Evolutionary conservation across 192 early-diverging fungal species (phyloP).

Genomic region (Globomyces pollinis-pini): DNA sequence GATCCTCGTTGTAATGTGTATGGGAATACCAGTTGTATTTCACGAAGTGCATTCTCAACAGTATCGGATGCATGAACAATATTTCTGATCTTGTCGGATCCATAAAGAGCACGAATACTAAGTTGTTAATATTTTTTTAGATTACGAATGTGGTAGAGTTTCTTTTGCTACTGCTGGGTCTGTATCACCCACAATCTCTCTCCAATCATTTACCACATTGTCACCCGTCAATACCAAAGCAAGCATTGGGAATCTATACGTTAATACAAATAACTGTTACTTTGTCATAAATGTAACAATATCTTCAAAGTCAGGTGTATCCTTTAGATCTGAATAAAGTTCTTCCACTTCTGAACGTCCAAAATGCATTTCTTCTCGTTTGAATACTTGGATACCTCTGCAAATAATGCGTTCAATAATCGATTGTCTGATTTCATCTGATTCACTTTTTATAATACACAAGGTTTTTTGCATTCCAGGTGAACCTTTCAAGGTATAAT

Average conservation of each 20-base stretch:
- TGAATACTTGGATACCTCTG: slow-evolving; percentile 36
- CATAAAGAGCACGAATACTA: slow-evolving; percentile 47
- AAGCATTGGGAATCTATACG: slow-evolving; percentile 23
- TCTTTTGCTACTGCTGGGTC: slow-evolving; percentile 35
- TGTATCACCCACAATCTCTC: slow-evolving; percentile 43
- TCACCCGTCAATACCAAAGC: slow-evolving; percentile 44
- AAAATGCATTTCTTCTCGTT: slow-evolving; percentile 39
- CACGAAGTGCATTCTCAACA: slow-evolving; percentile 31
- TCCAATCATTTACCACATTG: slow-evolving; percentile 40
- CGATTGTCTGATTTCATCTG: slow-evolving; percentile 28
- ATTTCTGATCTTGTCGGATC: slow-evolving; percentile 45
- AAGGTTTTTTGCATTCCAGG: slow-evolving; percentile 35
- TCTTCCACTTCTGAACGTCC: slow-evolving; percentile 27
- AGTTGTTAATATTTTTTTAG: too few species aligned
- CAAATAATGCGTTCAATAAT: slow-evolving; percentile 42
- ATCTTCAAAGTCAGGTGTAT: slow-evolving; percentile 31
- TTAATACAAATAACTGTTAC: too few species aligned
- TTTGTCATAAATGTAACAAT: slow-evolving; percentile 30
- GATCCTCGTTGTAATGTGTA: slow-evolving; percentile 27
- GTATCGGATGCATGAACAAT: slow-evolving; percentile 56
- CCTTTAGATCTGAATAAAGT: slow-evolving; percentile 28
- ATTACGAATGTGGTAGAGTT: slow-evolving; percentile 25
- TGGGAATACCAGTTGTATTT: slow-evolving; percentile 41
- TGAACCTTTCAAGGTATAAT: slow-evolving; percentile 5
- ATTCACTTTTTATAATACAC: slow-evolving; percentile 48